Percentiles rank a stretch among this genome's conserved stretches.
Conservation (phyloP, 139 green algal species). For the Desmodesmus armatus region DNA sequence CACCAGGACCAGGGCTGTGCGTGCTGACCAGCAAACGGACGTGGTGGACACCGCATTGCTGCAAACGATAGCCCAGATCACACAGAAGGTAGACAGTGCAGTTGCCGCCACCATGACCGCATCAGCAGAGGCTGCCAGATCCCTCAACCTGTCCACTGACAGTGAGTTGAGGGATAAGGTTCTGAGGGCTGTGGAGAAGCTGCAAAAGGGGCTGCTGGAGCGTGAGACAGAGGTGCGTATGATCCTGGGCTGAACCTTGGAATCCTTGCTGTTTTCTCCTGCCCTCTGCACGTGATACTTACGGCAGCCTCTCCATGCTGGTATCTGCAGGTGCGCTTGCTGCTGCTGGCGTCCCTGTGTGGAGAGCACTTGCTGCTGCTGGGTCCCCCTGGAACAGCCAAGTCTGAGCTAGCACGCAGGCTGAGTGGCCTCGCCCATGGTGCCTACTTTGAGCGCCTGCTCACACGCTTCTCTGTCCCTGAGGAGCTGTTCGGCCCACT, state of each 20-base stretch:
- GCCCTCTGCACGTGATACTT: too few species aligned
- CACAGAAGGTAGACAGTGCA: conserved; percentile 55
- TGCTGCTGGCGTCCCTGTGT: conserved; percentile 89
- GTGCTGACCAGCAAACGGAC: conserved; percentile 55
- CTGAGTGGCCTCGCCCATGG: conserved; percentile 72
- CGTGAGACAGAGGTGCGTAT: conserved; percentile 82
- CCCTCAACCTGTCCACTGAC: not conserved
- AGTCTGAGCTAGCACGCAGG: conserved; percentile 88
- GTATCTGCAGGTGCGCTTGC: conserved; percentile 75
- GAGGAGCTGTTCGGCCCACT: conserved; percentile 96
- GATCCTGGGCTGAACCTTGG: too few species aligned
- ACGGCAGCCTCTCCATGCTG: too few species aligned
- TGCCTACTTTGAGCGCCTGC: conserved; percentile 92
- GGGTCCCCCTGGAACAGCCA: conserved; percentile 88
- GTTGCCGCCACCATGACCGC: conserved; percentile 6
- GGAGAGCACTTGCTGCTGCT: conserved; percentile 95
- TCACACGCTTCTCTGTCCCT: conserved; percentile 95
- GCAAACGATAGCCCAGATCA: conserved; percentile 73
- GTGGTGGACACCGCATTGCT: conserved; percentile 53
- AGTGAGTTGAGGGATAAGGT: conserved; percentile 67
- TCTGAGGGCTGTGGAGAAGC: conserved; percentile 62
- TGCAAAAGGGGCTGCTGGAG: conserved; percentile 86
- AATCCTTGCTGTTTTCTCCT: too few species aligned
- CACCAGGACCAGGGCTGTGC: too few species aligned
- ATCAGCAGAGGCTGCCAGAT: conserved; percentile 20